Evolutionary conservation across 2,329 filamentous ascomycete species (phyloP), one percentile per base, ranked within the genome.

Genomic region (Zelopaecilomyces penicillatus): DNA sequence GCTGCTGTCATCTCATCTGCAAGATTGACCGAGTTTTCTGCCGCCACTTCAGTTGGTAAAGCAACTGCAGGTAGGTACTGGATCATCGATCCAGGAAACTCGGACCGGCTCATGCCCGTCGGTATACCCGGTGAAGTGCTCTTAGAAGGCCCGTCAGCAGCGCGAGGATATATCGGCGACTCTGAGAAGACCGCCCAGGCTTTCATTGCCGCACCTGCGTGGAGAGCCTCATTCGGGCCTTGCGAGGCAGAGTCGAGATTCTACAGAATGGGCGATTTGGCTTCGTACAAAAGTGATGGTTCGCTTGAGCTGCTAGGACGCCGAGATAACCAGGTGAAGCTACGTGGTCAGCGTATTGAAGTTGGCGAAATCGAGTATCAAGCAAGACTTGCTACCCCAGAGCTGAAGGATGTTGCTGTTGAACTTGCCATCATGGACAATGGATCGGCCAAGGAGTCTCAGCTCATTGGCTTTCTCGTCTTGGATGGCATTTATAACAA

Each of bases 281-380:
- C n/a, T 5, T 9, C 26, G 10, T 41, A 19, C 29, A 35, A 35
- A 29, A 5, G 5, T 7, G 39, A 41, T 35, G 39, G 39, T 12
- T 30, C 26, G 8, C 9, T 41, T 11, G 30, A 33, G 6, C 29
- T 41, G 6, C 5, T 41, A 5, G 39, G 31, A 61, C 26, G 38
- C 73, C 72, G 71, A 49, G 74, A 78, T 51, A 65, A 64, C 1
- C 74, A 78, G 54, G 65, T 78, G 38, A 78, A 78, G 54, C 54
- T 78, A 8, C 65, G 68, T 30, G 78, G 78, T 37, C 76, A 68
- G 44, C 56, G 73, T 42, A 62, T 74, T 46, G 78, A 71, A 57
- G 60, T 72, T 10, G 43, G 37, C 7, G 48, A 50, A 36, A 29
- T 51, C 12, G 49, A 49, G 38, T 10, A 44, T 30, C 36, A 39